Base-by-base conservation (phyloP, 1,284 basidiomycete genomes). In the Ganoderma sp. region DNA sequence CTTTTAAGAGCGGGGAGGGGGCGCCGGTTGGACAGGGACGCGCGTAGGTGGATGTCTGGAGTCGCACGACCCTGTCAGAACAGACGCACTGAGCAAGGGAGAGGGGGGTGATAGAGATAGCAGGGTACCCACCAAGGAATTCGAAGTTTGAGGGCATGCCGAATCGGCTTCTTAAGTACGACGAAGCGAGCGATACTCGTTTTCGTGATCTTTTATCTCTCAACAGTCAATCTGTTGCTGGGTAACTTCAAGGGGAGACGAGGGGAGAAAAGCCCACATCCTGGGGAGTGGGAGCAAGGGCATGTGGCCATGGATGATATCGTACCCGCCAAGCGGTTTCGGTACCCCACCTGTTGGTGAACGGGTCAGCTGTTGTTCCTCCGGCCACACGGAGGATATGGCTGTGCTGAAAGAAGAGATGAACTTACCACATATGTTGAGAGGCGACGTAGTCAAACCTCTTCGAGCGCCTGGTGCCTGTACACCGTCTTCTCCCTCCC, bases 11-110 rank as follows among this genome's bases (percentile, higher is more conserved):
- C 19, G 25, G 28, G 61, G 61, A 45, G 57, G 52, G 17, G 25
- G 15, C 32, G 52, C 32, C 56, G 28, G 48, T 19, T 48, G 32
- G 25, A 63, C 25, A 54, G n/a, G 14, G n/a, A 17, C 17, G 48
- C n/a, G 48, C 37, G 48, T 50, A 39, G 7, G 48, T 3, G 34
- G 56, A 12, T 34, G 54, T 14, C 2, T 58, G 1, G 17, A 22
- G 56, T 58, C 56, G 32, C 56, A 58, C 56, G n/a, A 58, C 28
- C 56, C 56, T 58, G 34, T 37, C 56, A 58, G 34, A 34, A 58
- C 37, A 56, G 32, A 12, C 52, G 52, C 52, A 56, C 52, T 56
- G 52, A 58, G 56, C 34, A 34, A 56, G 19, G 3, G 28, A 5
- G 34, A 17, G 10, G 34, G 17, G 37, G 56, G 17, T 39, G 32